Base-by-base conservation (phyloP, 192 early-diverging fungal species). In the Powellomyces hirtus region DNA sequence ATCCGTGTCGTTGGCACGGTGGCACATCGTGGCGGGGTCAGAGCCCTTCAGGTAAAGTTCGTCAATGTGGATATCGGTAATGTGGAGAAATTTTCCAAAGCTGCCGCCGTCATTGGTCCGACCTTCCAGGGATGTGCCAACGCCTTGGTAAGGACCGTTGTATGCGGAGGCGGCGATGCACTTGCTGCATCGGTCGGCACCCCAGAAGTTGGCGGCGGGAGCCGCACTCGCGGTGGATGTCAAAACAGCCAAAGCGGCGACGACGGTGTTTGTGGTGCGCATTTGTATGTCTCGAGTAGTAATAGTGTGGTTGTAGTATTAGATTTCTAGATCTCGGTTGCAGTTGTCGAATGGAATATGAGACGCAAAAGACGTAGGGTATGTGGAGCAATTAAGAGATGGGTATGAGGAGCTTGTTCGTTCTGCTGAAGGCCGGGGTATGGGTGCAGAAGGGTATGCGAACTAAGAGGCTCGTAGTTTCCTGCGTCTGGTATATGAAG, bases 31-130 rank as follows among this genome's bases (percentile, higher is more conserved):
- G 45, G 34, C 40, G 38, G 63, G 62, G 45, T 64, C 71, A 56
- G 64, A 59, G 22, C 71, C 71, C 16, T 35, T 27, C 18, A 36
- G 33, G 71, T 72, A 72, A 4, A 34, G 29, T 27, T 69, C 67
- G 36, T 69, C 67, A 38, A 69, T 61, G 56, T 69, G 67, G 44
- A 69, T 69, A 36, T 69, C 67, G 42, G 67, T 53, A 1, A 69
- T 69, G 67, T 61, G 59, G 13, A 69, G 59, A 38, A 69, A 69
- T 46, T 61, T 59, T 24, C 67, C 67, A 50, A 10, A 30, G 38
- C 30, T 50, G 38, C 57, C 56, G 22, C 27, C 49, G 10, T 24
- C 3, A 14, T 36, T 35, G 1, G n/a, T 49, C 22, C 45, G 18
- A 20, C n/a, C n/a, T n/a, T n/a, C n/a, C n/a, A n/a, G n/a, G n/a